Evolutionary conservation across 148 eudicot species (phyloP).

Genomic region (Nyssa sinensis): DNA sequence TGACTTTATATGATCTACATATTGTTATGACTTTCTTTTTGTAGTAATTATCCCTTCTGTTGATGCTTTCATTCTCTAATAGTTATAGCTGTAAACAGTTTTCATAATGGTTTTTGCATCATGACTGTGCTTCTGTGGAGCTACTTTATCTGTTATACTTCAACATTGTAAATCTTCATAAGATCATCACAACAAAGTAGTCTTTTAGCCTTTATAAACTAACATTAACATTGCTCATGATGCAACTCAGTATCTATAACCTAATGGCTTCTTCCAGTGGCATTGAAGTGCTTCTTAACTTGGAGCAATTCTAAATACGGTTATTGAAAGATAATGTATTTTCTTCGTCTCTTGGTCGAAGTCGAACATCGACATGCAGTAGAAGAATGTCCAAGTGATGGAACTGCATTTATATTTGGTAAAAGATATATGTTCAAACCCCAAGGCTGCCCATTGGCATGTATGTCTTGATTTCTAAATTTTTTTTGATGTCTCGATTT

Average conservation of each 20-base stretch:
- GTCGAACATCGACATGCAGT: constrained; percentile 49
- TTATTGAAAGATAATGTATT: background rate
- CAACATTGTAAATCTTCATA: background rate
- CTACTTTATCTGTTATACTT: constrained; percentile 5
- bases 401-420: constrained; percentile 88
- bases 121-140: background rate
- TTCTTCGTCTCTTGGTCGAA: constrained; percentile 12
- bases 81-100: background rate
- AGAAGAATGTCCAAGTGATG: constrained; percentile 82
- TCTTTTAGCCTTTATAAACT: background rate
- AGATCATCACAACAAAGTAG: background rate
- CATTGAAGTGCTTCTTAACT: background rate
- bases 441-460: constrained; percentile 78
- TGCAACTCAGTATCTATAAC: background rate
- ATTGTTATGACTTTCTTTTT: background rate
- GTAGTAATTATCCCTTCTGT: background rate
- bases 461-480: constrained; percentile 43
- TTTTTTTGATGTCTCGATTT: too few species aligned
- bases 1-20: background rate
- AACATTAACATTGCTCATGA: background rate
- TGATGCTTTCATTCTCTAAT: too few species aligned
- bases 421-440: constrained; percentile 69
- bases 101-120: background rate
- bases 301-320: background rate
- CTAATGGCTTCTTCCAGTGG: background rate